Evolutionary conservation across 2,329 filamentous ascomycete species (phyloP), one percentile per base, ranked within the genome.

Genomic region (Sporothrix schenckii): DNA sequence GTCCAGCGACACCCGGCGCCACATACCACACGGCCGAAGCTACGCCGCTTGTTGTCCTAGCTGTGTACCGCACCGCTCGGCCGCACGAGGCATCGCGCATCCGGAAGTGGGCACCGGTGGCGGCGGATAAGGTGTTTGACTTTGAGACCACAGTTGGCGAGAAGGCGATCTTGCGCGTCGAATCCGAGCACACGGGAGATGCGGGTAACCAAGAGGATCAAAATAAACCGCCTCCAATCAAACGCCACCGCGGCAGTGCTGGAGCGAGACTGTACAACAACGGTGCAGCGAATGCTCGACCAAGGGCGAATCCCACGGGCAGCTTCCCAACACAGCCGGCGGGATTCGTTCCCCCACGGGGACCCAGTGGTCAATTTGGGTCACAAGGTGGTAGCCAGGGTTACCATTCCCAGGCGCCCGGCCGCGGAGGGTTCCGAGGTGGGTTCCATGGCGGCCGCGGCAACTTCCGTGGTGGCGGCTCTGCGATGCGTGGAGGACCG

Each of bases 71-170:
- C 77, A 89, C 90, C 16, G 88, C 90, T 3, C 89, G 90, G 52
- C 92, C 93, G 0, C 87, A 90, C 69, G 94, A 97, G 76, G 94
- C 92, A 19, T 87, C 86, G 69, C 90, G 89, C 76, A 97, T 98
- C 71, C 87, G 89, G 69, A 89, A 91, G 73, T 98, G 94, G 95
- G 87, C 92, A 73, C 88, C 92, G 4, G 85, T 97, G 3, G 81
- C 90, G 0, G 82, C 87, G 5, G 89, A 93, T 9, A 88, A 91
- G 76, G 85, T 88, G 0, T 88, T 94, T 76, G 85, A 88, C 6
- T 93, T 98, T 76, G 92, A 96, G 73, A 93, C 91, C 0, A 88
- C 88, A 0, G 92, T 98, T 1, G 91, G 91, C 21, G 94, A 98
- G 80, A 97, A 96, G 81, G 88, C 92, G 19, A 84, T 95, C 73